Conservation (phyloP, 257 asterid genomes). For the Nyctanthes arbortristis region DNA sequence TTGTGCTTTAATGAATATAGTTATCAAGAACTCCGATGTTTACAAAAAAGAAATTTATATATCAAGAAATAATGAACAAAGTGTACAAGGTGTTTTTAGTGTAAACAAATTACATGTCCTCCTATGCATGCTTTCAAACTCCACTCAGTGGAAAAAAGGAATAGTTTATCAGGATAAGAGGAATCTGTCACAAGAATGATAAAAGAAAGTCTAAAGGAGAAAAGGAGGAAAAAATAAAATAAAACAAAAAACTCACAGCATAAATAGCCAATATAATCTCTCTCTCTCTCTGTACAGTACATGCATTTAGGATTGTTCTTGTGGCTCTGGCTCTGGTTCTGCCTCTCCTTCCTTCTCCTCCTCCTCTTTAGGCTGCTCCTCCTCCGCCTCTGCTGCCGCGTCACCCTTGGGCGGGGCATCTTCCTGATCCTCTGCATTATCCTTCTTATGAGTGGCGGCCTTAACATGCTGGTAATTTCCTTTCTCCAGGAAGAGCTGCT, state of each 20-base stretch:
- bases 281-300: neutral
- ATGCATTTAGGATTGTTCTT: neutral
- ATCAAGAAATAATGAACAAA: neutral
- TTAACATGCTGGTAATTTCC: conserved; percentile 55
- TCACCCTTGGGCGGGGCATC: neutral
- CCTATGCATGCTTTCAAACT: neutral
- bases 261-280: neutral
- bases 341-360: neutral
- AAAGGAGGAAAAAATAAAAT: no score
- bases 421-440: conserved; percentile 18
- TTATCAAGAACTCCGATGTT: no score
- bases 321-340: conserved; percentile 1
- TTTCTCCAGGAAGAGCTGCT: conserved; percentile 51
- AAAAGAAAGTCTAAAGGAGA: neutral
- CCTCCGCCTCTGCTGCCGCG: neutral
- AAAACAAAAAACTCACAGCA: neutral
- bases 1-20: no score
- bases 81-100: neutral
- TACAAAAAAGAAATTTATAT: neutral
- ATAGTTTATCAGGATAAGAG: neutral
- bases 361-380: neutral
- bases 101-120: neutral
- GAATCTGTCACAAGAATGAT: neutral
- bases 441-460: conserved; percentile 45
- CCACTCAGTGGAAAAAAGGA: neutral